Evolutionary conservation across 257 asterid genomes (phyloP).

Genomic region (Salvia rosmarinus): DNA sequence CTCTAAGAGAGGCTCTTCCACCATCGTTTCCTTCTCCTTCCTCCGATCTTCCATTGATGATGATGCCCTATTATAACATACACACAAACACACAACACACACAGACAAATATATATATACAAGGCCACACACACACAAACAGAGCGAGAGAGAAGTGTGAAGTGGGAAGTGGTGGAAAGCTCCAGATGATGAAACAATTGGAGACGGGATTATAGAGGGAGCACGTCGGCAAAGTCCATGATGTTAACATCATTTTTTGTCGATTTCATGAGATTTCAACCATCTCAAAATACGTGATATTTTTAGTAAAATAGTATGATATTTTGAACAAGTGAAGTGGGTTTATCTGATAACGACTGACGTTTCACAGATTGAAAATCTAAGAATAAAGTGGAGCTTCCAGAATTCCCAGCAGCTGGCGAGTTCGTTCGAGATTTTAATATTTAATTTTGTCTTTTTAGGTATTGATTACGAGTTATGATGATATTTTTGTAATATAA

Average conservation of each 20-base stretch:
- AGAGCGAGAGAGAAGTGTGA: constrained; percentile 5
- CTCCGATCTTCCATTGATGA: constrained; percentile 30
- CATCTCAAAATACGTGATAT: neutral
- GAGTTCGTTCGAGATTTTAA: too few species aligned
- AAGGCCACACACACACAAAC: neutral
- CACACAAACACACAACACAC: neutral
- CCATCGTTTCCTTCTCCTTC: constrained; percentile 22
- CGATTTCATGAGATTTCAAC: neutral
- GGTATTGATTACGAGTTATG: too few species aligned
- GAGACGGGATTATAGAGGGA: constrained; percentile 23
- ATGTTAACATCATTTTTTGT: neutral
- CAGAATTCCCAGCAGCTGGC: too few species aligned
- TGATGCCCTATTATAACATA: neutral
- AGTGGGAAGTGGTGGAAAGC: too few species aligned
- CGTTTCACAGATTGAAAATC: too few species aligned
- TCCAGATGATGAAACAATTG: too few species aligned
- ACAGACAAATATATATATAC: too few species aligned
- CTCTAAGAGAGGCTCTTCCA: constrained; percentile 47
- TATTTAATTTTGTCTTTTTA: too few species aligned
- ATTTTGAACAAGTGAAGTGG: too few species aligned
- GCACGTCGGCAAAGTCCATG: neutral
- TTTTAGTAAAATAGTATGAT: neutral
- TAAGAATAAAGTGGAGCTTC: too few species aligned
- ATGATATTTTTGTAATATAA: too few species aligned
- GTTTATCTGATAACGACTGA: too few species aligned